These are phyloP conservation scores for Fusarium clavum DNA, from an alignment of 2,329 filamentous ascomycete genomes.

Conservation along the genomic window DNA sequence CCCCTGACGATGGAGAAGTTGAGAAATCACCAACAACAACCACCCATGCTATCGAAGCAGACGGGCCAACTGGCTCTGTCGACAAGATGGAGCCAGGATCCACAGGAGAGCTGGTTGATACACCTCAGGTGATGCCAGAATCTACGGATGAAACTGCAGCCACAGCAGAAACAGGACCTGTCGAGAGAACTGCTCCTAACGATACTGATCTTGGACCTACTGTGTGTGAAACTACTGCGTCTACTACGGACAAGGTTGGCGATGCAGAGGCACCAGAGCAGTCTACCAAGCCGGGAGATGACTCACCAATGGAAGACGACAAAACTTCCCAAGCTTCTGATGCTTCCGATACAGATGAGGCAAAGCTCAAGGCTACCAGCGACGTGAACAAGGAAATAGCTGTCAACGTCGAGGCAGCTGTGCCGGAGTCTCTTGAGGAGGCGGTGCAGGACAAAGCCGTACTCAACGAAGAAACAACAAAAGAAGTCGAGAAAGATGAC, in stretches of 20 bases:
- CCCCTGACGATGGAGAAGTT: constrained; percentile 1
- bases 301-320: constrained; percentile 4
- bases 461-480: constrained; percentile 1
- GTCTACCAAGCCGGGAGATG: neutral
- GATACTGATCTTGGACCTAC: neutral
- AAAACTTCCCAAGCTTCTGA: constrained; percentile 7
- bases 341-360: constrained; percentile 9
- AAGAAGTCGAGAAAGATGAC: constrained; percentile 18
- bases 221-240: neutral
- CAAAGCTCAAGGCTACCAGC: constrained; percentile 13
- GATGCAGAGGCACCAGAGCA: constrained; percentile 20
- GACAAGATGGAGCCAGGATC: constrained; percentile 5
- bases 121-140: constrained; percentile 4
- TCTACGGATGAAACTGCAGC: constrained; percentile 13
- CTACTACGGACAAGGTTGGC: neutral
- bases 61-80: neutral
- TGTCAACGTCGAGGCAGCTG: constrained; percentile 2
- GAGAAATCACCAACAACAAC: neutral
- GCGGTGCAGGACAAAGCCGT: neutral
- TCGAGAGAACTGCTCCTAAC: neutral
- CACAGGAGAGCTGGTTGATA: neutral
- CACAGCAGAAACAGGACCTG: neutral
- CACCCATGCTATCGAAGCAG: neutral
- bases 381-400: constrained; percentile 8
- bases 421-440: constrained; percentile 12